Base-by-base conservation (phyloP, 331 rosid genomes). In the Quercus lobata region DNA sequence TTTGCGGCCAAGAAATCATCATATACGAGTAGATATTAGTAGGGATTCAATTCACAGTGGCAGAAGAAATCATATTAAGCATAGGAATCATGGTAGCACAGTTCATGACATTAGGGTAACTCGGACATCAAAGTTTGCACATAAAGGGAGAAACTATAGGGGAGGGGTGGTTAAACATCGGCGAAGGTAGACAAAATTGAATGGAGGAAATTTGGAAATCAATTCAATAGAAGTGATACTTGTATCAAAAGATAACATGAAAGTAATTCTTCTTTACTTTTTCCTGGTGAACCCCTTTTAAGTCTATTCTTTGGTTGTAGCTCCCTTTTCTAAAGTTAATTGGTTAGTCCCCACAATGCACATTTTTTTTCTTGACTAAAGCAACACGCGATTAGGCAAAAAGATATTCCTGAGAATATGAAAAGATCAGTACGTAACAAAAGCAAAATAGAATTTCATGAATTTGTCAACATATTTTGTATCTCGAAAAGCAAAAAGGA, bases 1-100 rank as follows among this genome's bases (percentile, higher is more conserved):
- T 21, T 77, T 88, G 84, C 63, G 82, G 81, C 87, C 92, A 6
- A 88, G 86, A 80, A 79, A 78, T 44, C 85, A 68, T 76, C 87
- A 34, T 57, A 44, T 90, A 76, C 76, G 76, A 80, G 84, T 76
- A 57, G 78, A 61, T 24, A 78, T 70, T 52, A 49, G 73, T 54
- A 68, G 76, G 76, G 81, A 76, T 62, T 27, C 57, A 32, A 56
- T 75, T n/a, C 35, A 22, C 24, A 53, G 74, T 54, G 60, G 58
- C 16, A 37, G 74, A 76, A 63, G 79, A 71, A 83, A 72, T 75
- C 74, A 6, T 25, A 27, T 61, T 37, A 78, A 70, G 52, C 80
- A 76, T 69, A 82, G 65, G 54, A 72, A 27, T 81, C 63, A 29
- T 72, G 56, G 11, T 62, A 57, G 71, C 57, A 61, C 75, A 7